Conservation (phyloP, 2,329 filamentous ascomycete genomes). For the Alternaria arborescens region DNA sequence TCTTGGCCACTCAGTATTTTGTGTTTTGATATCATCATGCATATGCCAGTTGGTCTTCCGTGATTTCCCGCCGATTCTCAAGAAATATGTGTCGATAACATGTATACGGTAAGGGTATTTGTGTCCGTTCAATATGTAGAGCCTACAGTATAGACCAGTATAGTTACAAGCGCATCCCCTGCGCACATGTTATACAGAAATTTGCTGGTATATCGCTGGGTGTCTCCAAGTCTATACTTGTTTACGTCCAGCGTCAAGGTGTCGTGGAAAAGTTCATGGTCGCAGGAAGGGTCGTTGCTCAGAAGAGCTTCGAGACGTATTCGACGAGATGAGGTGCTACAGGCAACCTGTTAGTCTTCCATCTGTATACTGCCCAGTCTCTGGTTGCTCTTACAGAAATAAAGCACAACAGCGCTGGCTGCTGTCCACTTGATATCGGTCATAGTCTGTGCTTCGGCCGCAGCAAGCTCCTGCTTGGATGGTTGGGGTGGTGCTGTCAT, state of each 20-base stretch:
- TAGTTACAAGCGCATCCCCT: constrained; percentile 13
- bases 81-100: neutral
- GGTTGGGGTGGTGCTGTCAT: constrained; percentile 72
- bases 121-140: neutral
- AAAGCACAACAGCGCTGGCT: constrained; percentile 72
- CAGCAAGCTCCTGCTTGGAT: constrained; percentile 73
- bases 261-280: neutral
- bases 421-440: constrained; percentile 73
- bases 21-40: neutral
- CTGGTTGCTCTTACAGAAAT: constrained; percentile 71
- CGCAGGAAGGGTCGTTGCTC: constrained; percentile 26
- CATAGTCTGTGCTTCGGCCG: constrained; percentile 69
- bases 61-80: neutral
- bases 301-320: constrained; percentile 62
- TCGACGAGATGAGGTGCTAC: constrained; percentile 65
- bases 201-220: neutral
- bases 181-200: constrained; percentile 12
- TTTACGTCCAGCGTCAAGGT: neutral
- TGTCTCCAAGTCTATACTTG: neutral
- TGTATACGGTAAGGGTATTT: neutral
- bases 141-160: neutral
- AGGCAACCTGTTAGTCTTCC: neutral
- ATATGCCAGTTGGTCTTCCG: neutral
- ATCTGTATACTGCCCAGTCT: neutral
- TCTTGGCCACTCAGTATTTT: neutral